Evolutionary conservation across 1,139 yeast species (phyloP).

Genomic region (Spencermartinsiella ligniputridi): DNA sequence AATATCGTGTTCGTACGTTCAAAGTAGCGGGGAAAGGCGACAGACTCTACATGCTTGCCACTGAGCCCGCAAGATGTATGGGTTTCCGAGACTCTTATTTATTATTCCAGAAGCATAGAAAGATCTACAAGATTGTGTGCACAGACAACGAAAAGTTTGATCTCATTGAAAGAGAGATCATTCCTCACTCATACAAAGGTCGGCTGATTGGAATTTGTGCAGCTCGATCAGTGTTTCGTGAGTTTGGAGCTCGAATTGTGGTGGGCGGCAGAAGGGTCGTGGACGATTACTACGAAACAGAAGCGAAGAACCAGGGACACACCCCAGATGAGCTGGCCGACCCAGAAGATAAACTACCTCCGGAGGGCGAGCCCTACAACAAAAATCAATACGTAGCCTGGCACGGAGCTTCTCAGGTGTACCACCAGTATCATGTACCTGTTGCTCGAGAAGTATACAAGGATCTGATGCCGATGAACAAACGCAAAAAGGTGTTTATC

Average conservation of each 20-base stretch:
- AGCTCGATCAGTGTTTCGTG: slow-evolving; percentile 84
- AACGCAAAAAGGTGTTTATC: slow-evolving; percentile 36
- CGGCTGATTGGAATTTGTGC: slow-evolving; percentile 86
- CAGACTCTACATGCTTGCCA: slow-evolving; percentile 78
- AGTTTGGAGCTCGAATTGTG: slow-evolving; percentile 84
- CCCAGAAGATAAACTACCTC: slow-evolving; percentile 53
- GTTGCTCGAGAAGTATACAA: slow-evolving; percentile 24
- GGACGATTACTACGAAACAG: slow-evolving; percentile 87
- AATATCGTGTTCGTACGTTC: slow-evolving; percentile 76
- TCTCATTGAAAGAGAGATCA: slow-evolving; percentile 71
- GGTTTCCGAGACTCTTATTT: slow-evolving; percentile 93
- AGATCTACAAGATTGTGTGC: slow-evolving; percentile 68
- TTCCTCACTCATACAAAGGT: slow-evolving; percentile 89
- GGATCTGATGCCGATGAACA: slow-evolving; percentile 15
- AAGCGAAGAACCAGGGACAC: slow-evolving; percentile 65
- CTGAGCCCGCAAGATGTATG: slow-evolving; percentile 92
- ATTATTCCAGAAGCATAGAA: slow-evolving; percentile 77
- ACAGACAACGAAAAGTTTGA: slow-evolving; percentile 78
- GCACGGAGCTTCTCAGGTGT: slow-evolving; percentile 45
- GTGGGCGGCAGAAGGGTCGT: slow-evolving; percentile 73
- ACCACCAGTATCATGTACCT: slow-evolving; percentile 38
- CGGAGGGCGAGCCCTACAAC: slow-evolving; percentile 41
- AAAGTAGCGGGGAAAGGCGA: slow-evolving; percentile 71
- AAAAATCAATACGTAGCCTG: slow-evolving; percentile 49
- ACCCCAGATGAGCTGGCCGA: slow-evolving; percentile 80